A percentile compares a stretch with the other conserved stretches of the same genome.
Conservation (phyloP, 176 grass and related monocot species). For the Tillandsia leiboldiana region DNA sequence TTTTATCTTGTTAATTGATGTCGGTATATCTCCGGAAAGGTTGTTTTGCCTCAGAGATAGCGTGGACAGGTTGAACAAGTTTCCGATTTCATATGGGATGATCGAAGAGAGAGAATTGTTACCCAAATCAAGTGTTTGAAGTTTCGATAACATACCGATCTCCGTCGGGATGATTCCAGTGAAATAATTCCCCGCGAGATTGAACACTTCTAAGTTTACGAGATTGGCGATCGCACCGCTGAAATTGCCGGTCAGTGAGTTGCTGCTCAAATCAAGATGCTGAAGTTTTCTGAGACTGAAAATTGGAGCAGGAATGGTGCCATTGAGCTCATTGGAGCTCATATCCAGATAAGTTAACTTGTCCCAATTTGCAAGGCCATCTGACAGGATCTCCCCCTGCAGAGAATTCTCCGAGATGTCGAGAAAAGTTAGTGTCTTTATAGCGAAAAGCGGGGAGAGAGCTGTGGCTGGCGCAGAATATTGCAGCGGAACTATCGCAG, state of each 20-base stretch:
- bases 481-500: background rate
- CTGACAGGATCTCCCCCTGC: constrained; percentile 12
- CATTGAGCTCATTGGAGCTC: constrained; percentile 21
- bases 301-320: constrained; percentile 15
- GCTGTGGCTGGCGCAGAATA: background rate
- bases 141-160: constrained; percentile 6
- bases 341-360: constrained; percentile 12
- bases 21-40: constrained; percentile 10
- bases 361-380: constrained; percentile 14
- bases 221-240: constrained; percentile 7
- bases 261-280: constrained; percentile 10
- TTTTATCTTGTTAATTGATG: constrained; percentile 1
- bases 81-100: constrained; percentile 10
- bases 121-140: constrained; percentile 18
- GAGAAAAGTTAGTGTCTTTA: background rate
- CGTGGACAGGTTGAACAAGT: constrained; percentile 19
- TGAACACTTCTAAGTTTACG: constrained; percentile 6
- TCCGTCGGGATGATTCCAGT: constrained; percentile 3
- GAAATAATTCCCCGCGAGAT: constrained; percentile 12
- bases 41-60: constrained; percentile 19
- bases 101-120: constrained; percentile 26
- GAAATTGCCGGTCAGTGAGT: constrained; percentile 11
- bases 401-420: constrained; percentile 3
- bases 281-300: constrained; percentile 12
- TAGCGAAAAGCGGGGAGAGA: background rate